Evolutionary conservation across 345 rosid genomes (phyloP), one percentile per base, ranked within the genome.

Genomic region (Nasturtium officinale): DNA sequence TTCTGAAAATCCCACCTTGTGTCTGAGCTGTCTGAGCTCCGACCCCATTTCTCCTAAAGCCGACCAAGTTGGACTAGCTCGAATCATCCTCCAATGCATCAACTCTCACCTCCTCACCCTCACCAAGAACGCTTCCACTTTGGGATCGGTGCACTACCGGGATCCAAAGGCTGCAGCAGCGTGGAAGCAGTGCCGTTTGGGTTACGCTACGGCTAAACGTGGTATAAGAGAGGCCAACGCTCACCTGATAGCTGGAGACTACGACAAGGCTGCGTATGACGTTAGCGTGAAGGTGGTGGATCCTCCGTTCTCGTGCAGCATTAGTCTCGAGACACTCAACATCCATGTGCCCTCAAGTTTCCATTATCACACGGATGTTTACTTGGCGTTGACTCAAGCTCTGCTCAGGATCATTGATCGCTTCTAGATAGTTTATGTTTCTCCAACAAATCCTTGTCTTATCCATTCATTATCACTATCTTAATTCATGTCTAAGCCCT

Each of bases 321-420:
- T 3, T 8, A n/a, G 35, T 63, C 75, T 70, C n/a, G 61, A 35
- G 61, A n/a, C 76, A n/a, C 61, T 77, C 10, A 48, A 63, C 33
- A 11, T 70, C 18, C 9, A 47, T 20, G 29, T 64, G 30, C 61
- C 80, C 6, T 54, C 67, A 1, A 28, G 54, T 47, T 47, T 61
- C 15, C 53, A 60, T 62, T 62, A 69, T 53, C 52, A 76, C 28
- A 45, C 26, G 5, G 54, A 63, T 29, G 61, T 77, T 48, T 77
- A 48, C 67, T 77, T 77, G 80, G 76, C 55, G 33, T 71, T 77
- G 55, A 77, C 76, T 64, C 67, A 77, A 64, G 12, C 72, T 77
- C 23, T 56, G 23, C 67, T 77, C 26, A 77, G 80, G 76, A 71
- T 77, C 55, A 23, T 70, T 57, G 76, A 77, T 64, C 80, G 80